phyloP scores from a whole-genome alignment of 2,329 filamentous ascomycete genomes.

The Torrubiellomyces zombiae region DNA sequence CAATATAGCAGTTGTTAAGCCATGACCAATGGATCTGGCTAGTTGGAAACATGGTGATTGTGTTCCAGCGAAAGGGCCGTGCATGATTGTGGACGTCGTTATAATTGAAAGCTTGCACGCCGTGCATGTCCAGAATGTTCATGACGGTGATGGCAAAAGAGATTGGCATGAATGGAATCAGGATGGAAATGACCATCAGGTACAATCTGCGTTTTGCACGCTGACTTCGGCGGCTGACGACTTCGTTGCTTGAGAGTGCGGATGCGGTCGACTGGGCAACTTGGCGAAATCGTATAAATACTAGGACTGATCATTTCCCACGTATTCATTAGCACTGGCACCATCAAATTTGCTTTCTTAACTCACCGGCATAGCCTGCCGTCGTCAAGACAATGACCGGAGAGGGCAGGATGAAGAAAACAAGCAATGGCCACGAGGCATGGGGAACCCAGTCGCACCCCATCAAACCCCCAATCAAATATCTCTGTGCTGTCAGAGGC shows the following conservation, averaged over 20 bases:
- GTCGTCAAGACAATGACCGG: constrained; percentile 26
- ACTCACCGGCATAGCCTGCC: constrained; percentile 31
- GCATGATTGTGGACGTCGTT: constrained; percentile 21
- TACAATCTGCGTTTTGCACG: constrained; percentile 36
- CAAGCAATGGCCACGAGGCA: constrained; percentile 27
- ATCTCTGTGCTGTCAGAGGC: constrained; percentile 30
- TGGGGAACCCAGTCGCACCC: constrained; percentile 31
- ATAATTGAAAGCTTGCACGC: constrained; percentile 22
- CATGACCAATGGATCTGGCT: constrained; percentile 19
- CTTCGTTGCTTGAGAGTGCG: constrained; percentile 22
- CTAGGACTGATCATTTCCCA: constrained; percentile 18
- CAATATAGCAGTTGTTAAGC: constrained; percentile 31
- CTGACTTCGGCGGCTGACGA: constrained; percentile 24
- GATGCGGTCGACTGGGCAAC: constrained; percentile 24
- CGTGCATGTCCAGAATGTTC: constrained; percentile 20
- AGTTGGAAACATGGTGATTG: constrained; percentile 28
- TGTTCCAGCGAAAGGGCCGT: constrained; percentile 25
- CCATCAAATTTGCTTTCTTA: background rate
- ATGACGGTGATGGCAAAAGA: constrained; percentile 20
- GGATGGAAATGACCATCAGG: constrained; percentile 34
- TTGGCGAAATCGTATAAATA: constrained; percentile 29
- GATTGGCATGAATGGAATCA: constrained; percentile 34
- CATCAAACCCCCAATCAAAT: constrained; percentile 28
- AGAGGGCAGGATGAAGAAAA: constrained; percentile 31
- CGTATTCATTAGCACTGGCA: background rate